Evolutionary conservation across 306 rosid genomes (phyloP).

Genomic region (Amphicarpaea edgeworthii): DNA sequence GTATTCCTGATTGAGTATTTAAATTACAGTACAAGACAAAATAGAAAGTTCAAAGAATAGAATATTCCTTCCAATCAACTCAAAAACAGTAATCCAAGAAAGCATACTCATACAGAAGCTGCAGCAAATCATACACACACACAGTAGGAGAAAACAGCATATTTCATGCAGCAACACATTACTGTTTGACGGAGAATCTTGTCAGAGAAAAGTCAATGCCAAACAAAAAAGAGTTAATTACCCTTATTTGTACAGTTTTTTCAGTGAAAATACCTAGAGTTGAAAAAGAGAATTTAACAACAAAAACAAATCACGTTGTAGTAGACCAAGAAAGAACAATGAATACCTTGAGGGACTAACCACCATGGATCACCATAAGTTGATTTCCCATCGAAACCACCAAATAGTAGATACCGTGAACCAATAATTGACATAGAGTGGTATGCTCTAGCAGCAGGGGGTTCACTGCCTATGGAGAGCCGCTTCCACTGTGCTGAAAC

Average conservation of each 20-base stretch:
- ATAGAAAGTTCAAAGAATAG: slow-evolving; percentile 26
- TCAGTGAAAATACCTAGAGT: slow-evolving; percentile 21
- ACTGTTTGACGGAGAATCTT: background rate
- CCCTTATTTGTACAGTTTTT: background rate
- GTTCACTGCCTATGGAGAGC: slow-evolving; percentile 77
- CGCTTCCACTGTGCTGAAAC: slow-evolving; percentile 99
- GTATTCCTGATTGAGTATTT: background rate
- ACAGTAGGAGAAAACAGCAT: background rate
- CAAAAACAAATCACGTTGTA: slow-evolving; percentile 14
- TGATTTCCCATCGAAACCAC: slow-evolving; percentile 96
- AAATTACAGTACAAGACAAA: slow-evolving; percentile 19
- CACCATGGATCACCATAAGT: slow-evolving; percentile 96
- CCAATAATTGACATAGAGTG: slow-evolving; percentile 84
- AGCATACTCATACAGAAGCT: background rate
- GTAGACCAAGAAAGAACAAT: slow-evolving; percentile 23
- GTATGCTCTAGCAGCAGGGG: slow-evolving; percentile 98
- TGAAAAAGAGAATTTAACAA: background rate
- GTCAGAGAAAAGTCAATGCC: too few relatives aligned
- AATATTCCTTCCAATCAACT: slow-evolving; percentile 22
- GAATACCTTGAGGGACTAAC: slow-evolving; percentile 93
- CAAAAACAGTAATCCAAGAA: slow-evolving; percentile 33
- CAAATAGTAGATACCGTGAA: slow-evolving; percentile 78
- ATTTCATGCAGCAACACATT: slow-evolving; percentile 26
- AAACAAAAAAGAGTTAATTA: too few relatives aligned
- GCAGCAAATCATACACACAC: background rate